Evolutionary conservation across 1,284 basidiomycete species (phyloP).

Genomic region (Phenoliferia sp.): DNA sequence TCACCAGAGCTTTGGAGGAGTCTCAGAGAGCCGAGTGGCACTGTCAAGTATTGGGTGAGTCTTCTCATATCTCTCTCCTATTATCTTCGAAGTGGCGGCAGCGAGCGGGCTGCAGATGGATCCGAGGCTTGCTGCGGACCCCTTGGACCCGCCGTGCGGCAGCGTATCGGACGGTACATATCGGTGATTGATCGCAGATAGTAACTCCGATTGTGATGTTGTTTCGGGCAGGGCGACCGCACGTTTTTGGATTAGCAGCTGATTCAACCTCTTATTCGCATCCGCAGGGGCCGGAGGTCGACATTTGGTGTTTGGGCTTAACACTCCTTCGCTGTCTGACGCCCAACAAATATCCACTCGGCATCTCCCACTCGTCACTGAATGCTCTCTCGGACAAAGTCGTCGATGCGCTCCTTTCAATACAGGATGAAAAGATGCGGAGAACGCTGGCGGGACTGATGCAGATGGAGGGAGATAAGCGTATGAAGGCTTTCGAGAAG

Average conservation of each 20-base stretch:
- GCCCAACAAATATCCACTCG: slow-evolving; percentile 51
- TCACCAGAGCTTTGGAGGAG: slow-evolving; percentile 53
- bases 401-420: slow-evolving; percentile 42
- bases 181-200: no score
- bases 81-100: no score
- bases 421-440: slow-evolving; percentile 44
- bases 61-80: neutral
- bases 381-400: slow-evolving; percentile 48
- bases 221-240: no score
- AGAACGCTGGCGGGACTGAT: slow-evolving; percentile 46
- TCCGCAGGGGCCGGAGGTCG: slow-evolving; percentile 50
- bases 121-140: neutral
- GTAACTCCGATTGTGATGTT: no score
- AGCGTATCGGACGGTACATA: no score
- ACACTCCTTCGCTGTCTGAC: slow-evolving; percentile 51
- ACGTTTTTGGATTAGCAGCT: neutral
- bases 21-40: slow-evolving; percentile 48
- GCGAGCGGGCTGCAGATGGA: neutral
- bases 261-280: neutral
- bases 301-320: slow-evolving; percentile 55
- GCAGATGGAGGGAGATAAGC: slow-evolving; percentile 46
- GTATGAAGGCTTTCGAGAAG: slow-evolving; percentile 48
- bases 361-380: slow-evolving; percentile 48
- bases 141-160: neutral
- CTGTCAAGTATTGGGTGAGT: slow-evolving; percentile 47